phyloP scores from a whole-genome alignment of 805 yeast species.

The Kregervanrija fluxuum region DNA sequence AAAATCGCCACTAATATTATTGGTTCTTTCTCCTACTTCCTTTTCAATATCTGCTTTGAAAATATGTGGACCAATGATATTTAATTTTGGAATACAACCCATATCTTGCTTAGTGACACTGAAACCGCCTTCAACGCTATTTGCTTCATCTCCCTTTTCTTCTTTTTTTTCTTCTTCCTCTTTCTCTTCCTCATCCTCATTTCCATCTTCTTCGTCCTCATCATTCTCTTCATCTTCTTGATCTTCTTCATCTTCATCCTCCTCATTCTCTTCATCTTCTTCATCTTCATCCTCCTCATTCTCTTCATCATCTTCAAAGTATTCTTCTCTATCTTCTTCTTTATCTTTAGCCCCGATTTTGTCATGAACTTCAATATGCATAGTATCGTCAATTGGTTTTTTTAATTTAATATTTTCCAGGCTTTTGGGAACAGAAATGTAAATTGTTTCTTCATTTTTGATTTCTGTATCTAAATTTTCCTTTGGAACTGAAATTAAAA shows the following conservation, averaged over 20 bases:
- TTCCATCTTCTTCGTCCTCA: not conserved
- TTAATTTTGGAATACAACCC: too few relatives aligned
- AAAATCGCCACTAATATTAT: not conserved
- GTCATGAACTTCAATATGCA: constrained; percentile 3
- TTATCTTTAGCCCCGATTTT: constrained; percentile 4
- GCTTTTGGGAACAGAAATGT: too few relatives aligned
- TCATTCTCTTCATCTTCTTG: not conserved
- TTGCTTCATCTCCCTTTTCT: not conserved
- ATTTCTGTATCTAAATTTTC: not conserved
- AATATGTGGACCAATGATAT: too few relatives aligned
- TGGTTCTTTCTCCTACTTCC: too few relatives aligned
- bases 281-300: constrained; percentile 1
- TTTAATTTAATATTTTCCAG: too few relatives aligned
- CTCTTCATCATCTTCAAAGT: constrained; percentile 7
- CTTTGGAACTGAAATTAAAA: not conserved
- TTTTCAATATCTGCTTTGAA: too few relatives aligned
- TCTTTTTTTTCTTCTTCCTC: not conserved
- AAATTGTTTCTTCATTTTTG: too few relatives aligned
- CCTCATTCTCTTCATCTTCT: not conserved
- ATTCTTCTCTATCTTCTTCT: constrained; percentile 3
- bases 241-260: not conserved
- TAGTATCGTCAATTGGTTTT: constrained; percentile 1
- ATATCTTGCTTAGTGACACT: too few relatives aligned
- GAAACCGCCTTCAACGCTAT: not conserved
- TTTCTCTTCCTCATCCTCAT: not conserved